Evolutionary conservation across 164 flowering plant genomes (phyloP).

Genomic region (Malania oleifera): DNA sequence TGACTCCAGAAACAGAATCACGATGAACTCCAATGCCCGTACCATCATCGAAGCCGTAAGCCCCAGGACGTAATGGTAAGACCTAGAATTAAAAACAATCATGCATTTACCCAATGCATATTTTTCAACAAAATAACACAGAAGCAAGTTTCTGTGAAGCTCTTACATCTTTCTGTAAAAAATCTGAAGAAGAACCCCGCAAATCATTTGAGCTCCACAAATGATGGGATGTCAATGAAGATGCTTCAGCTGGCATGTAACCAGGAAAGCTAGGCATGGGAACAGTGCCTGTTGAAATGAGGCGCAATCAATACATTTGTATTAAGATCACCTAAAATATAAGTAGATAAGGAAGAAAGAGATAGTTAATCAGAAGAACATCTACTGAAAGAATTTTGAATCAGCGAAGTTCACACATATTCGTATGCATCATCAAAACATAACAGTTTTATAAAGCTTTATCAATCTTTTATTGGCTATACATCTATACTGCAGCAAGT

Average conservation of each 20-base stretch:
- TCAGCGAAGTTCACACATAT: no score
- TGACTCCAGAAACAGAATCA: conserved; percentile 26
- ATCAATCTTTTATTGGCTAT: no score
- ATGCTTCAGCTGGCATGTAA: background rate
- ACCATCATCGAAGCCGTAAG: conserved; percentile 34
- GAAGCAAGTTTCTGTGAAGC: background rate
- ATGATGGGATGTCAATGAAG: background rate
- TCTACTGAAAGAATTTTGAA: no score
- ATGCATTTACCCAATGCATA: background rate
- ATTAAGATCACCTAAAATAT: background rate
- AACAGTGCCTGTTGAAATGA: background rate
- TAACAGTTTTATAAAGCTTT: no score
- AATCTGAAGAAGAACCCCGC: background rate
- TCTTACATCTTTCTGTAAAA: background rate
- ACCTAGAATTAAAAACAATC: conserved; percentile 22
- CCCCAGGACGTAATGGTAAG: conserved; percentile 28
- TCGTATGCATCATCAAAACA: no score
- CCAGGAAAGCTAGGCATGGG: background rate
- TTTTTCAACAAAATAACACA: background rate
- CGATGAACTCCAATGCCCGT: conserved; percentile 23
- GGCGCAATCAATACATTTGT: background rate
- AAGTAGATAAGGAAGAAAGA: background rate
- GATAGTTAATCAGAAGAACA: background rate
- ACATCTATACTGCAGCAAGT: no score
- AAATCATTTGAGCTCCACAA: background rate